A percentile compares a stretch with the other conserved stretches of the same genome.
These are phyloP conservation scores for Blepharisma stoltei DNA, from an alignment of 73 alveolate species.

Conservation along the genomic window DNA sequence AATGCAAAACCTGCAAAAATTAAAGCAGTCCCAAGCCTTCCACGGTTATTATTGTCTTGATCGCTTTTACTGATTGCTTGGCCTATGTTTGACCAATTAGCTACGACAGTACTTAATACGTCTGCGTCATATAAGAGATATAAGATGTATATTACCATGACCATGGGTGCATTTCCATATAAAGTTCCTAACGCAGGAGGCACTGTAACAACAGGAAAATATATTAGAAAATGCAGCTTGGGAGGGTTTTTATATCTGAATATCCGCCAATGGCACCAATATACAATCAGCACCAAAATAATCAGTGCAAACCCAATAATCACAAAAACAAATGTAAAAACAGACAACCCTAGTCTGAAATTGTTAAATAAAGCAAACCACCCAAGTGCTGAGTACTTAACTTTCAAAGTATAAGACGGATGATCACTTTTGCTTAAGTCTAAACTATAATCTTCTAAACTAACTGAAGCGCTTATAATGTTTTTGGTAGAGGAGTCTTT, in stretches of 20 bases:
- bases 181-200: slow-evolving; percentile 63
- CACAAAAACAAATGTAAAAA: slow-evolving; percentile 48
- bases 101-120: slow-evolving; percentile 38
- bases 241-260: slow-evolving; percentile 49
- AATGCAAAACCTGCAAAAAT: slow-evolving; percentile 36
- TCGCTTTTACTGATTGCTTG: slow-evolving; percentile 28
- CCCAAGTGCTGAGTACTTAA: slow-evolving; percentile 51
- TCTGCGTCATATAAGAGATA: slow-evolving; percentile 33
- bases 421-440: slow-evolving; percentile 17
- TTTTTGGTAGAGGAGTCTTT: slow-evolving; percentile 31
- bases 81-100: slow-evolving; percentile 43
- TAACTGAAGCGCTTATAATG: slow-evolving; percentile 37
- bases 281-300: slow-evolving; percentile 38
- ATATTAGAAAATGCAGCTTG: slow-evolving; percentile 45
- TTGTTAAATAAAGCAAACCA: slow-evolving; percentile 57
- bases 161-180: slow-evolving; percentile 50
- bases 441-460: slow-evolving; percentile 36
- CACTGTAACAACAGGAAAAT: slow-evolving; percentile 45
- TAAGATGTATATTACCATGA: slow-evolving; percentile 39
- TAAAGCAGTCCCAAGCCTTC: slow-evolving; percentile 53
- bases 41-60: slow-evolving; percentile 42
- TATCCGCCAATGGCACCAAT: slow-evolving; percentile 40
- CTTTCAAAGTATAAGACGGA: slow-evolving; percentile 35
- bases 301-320: slow-evolving; percentile 40
- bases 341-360: slow-evolving; percentile 52